phyloP scores from a whole-genome alignment of 2,329 filamentous ascomycete species.

The Emergomyces orientalis region DNA sequence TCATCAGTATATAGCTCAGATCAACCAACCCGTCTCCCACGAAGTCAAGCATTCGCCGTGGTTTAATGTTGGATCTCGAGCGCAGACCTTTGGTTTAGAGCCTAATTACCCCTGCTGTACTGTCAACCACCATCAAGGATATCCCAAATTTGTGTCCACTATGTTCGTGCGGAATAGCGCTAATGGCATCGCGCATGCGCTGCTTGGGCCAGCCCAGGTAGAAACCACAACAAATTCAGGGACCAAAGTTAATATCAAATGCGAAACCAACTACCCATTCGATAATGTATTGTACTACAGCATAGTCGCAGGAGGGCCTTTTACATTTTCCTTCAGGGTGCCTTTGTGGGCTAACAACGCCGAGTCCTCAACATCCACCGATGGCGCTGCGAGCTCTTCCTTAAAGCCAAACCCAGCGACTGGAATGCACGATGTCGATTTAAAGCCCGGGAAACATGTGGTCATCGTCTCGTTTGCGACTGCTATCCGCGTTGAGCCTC shows the following conservation, averaged over 20 bases:
- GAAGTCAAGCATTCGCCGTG: conserved; percentile 38
- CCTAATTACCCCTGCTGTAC: conserved; percentile 48
- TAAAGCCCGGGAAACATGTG: conserved; percentile 27
- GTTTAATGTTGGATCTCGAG: conserved; percentile 40
- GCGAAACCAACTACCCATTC: conserved; percentile 46
- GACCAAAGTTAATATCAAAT: conserved; percentile 34
- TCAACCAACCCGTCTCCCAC: conserved; percentile 45
- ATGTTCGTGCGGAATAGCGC: conserved; percentile 38
- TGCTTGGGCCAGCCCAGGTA: conserved; percentile 41
- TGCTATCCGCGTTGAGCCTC: conserved; percentile 25
- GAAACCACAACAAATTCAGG: conserved; percentile 30
- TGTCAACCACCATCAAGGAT: conserved; percentile 50
- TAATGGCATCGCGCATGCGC: conserved; percentile 42
- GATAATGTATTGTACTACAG: conserved; percentile 32
- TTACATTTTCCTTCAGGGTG: conserved; percentile 41
- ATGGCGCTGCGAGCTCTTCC: conserved; percentile 15
- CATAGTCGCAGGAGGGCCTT: conserved; percentile 28
- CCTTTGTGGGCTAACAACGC: conserved; percentile 35
- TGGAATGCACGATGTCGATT: conserved; percentile 31
- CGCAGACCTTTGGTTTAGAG: conserved; percentile 45
- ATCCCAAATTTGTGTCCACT: conserved; percentile 46
- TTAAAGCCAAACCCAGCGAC: conserved; percentile 27
- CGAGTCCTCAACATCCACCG: conserved; percentile 19
- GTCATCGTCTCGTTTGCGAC: conserved; percentile 29
- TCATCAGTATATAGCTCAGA: conserved; percentile 47